Percentiles rank a stretch among this genome's conserved stretches.
Evolutionary conservation across 495 filamentous ascomycete genomes (phyloP).

Genomic region (Podospora pseudocomata): DNA sequence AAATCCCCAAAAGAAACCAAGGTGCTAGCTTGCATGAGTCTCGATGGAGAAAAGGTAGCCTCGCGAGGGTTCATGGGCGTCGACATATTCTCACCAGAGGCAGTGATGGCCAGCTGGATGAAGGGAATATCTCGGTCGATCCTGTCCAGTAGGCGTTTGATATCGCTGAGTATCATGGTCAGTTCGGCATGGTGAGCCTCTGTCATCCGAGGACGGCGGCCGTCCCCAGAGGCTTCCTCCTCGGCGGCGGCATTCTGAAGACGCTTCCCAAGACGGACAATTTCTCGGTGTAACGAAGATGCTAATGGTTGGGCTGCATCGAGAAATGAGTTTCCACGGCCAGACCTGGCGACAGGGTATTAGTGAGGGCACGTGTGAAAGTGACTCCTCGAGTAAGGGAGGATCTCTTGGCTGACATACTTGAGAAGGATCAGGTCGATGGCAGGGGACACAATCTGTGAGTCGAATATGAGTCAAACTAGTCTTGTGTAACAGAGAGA

Average conservation of each 20-base stretch:
- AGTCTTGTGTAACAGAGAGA: neutral
- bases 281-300: conserved; percentile 81
- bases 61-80: conserved; percentile 60
- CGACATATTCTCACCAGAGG: conserved; percentile 83
- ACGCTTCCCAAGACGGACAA: conserved; percentile 76
- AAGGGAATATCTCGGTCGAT: conserved; percentile 94
- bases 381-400: neutral
- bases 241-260: conserved; percentile 64
- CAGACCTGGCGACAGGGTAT: conserved; percentile 53
- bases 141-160: conserved; percentile 66
- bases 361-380: conserved; percentile 9
- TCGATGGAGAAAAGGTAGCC: conserved; percentile 77
- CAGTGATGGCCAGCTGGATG: conserved; percentile 92
- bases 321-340: conserved; percentile 89
- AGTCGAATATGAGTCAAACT: neutral
- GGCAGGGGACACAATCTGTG: conserved; percentile 79
- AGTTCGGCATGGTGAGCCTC: conserved; percentile 55
- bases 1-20: conserved; percentile 86
- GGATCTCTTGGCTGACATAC: conserved; percentile 36
- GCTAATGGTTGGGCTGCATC: conserved; percentile 86
- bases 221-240: conserved; percentile 53
- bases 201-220: conserved; percentile 42
- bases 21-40: conserved; percentile 88
- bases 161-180: conserved; percentile 66
- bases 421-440: conserved; percentile 95